These are phyloP conservation scores for Ogataea neopini DNA, from an alignment of 805 yeast genomes.

Conservation along the genomic window DNA sequence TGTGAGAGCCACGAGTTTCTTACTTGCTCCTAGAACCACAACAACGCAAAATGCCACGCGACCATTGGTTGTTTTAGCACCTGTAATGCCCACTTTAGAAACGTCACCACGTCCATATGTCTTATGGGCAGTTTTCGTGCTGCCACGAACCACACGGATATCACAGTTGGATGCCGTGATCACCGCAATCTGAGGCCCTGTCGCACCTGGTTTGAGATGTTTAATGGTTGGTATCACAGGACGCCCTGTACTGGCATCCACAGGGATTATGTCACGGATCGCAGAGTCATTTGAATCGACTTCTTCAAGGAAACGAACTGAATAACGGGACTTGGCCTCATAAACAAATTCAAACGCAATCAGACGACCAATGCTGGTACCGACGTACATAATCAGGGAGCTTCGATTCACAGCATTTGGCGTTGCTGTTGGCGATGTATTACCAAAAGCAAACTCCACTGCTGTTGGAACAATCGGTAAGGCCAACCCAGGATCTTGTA, in stretches of 20 bases:
- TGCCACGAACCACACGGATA: slow-evolving; percentile 60
- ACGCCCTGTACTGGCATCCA: slow-evolving; percentile 59
- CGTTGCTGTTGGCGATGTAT: no score
- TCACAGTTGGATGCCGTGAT: slow-evolving; percentile 58
- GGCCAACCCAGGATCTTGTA: slow-evolving; percentile 31
- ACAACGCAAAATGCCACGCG: slow-evolving; percentile 32
- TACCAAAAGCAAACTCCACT: slow-evolving; percentile 74
- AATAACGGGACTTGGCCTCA: slow-evolving; percentile 57
- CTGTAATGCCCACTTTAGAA: slow-evolving; percentile 54
- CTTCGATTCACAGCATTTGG: slow-evolving; percentile 55
- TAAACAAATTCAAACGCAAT: slow-evolving; percentile 67
- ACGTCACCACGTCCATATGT: slow-evolving; percentile 52
- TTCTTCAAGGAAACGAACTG: slow-evolving; percentile 50
- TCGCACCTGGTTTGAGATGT: slow-evolving; percentile 45
- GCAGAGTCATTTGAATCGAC: slow-evolving; percentile 52
- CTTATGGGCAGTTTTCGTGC: slow-evolving; percentile 65
- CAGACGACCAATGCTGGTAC: slow-evolving; percentile 75
- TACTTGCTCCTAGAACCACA: slow-evolving; percentile 30
- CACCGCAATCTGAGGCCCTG: slow-evolving; percentile 63
- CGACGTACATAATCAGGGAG: slow-evolving; percentile 70
- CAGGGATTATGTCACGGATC: slow-evolving; percentile 56
- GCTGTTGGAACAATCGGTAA: slow-evolving; percentile 47
- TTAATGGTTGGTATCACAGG: slow-evolving; percentile 65
- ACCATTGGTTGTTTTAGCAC: slow-evolving; percentile 26
- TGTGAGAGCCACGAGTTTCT: slow-evolving; percentile 38